Evolutionary conservation across 2,329 filamentous ascomycete genomes (phyloP).

Genomic region (Knufia petricola): DNA sequence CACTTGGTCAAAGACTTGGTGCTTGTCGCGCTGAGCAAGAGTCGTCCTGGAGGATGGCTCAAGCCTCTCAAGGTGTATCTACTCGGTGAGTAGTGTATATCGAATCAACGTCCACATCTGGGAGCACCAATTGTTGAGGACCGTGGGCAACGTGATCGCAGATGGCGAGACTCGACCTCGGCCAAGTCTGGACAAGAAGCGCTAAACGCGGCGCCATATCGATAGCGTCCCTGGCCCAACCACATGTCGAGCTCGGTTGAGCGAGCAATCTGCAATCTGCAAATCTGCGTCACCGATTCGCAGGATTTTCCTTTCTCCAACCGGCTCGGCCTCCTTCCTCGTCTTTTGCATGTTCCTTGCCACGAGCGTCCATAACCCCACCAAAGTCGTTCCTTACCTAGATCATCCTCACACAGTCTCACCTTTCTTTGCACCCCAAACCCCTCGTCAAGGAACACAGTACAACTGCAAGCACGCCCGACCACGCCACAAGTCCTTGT

Average conservation of each 20-base stretch:
- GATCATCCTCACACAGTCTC: background rate
- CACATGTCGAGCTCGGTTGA: background rate
- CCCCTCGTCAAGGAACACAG: too few species aligned
- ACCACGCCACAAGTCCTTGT: too few species aligned
- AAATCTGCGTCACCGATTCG: too few species aligned
- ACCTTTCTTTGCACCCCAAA: background rate
- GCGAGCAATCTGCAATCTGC: conserved; percentile 1
- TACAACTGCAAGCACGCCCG: too few species aligned
- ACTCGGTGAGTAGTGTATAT: too few species aligned
- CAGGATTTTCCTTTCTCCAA: background rate
- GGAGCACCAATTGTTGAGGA: too few species aligned
- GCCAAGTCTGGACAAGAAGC: background rate
- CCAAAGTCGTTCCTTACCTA: conserved; percentile 13
- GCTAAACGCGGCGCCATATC: background rate
- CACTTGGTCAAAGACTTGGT: too few species aligned
- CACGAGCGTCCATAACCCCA: conserved; percentile 2
- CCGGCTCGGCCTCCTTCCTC: background rate
- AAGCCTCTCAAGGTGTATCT: too few species aligned
- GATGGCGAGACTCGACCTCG: background rate
- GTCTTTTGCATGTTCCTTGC: conserved; percentile 2
- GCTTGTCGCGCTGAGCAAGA: too few species aligned
- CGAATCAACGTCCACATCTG: too few species aligned
- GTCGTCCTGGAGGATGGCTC: too few species aligned
- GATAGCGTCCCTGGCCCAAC: background rate
- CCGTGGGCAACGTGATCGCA: too few species aligned